A percentile compares a stretch with the other conserved stretches of the same genome.
phyloP scores from a whole-genome alignment of 495 filamentous ascomycete species.

The Penicillium ochrochloron region DNA sequence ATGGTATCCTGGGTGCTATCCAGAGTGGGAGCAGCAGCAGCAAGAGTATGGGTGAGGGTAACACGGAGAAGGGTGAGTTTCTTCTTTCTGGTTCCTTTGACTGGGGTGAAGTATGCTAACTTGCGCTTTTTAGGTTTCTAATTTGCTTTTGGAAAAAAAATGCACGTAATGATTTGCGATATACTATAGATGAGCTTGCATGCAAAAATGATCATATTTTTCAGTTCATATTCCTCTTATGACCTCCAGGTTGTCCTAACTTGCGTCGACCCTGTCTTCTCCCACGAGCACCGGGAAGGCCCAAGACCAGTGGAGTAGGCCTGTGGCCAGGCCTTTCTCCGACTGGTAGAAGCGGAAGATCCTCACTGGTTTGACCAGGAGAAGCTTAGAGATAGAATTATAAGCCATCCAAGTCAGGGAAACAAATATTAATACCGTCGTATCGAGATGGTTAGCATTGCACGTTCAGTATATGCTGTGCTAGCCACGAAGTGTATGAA shows the following conservation, averaged over 20 bases:
- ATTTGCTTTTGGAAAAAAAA: neutral
- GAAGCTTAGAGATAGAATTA: no score
- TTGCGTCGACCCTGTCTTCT: neutral
- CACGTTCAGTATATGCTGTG: neutral
- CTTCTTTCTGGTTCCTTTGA: neutral
- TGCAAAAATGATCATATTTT: neutral
- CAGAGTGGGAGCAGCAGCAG: slow-evolving; percentile 86
- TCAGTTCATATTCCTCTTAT: neutral
- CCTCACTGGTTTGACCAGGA: no score
- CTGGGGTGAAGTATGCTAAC: neutral
- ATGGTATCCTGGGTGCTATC: slow-evolving; percentile 89
- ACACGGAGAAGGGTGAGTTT: slow-evolving; percentile 65
- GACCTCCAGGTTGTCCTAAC: neutral
- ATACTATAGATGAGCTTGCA: slow-evolving; percentile 6
- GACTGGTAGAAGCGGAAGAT: no score
- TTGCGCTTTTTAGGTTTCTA: slow-evolving; percentile 24
- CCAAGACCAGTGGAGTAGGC: neutral
- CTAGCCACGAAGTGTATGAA: neutral
- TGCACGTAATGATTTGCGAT: slow-evolving; percentile 2
- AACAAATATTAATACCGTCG: no score
- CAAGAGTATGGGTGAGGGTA: slow-evolving; percentile 84
- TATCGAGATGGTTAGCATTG: neutral
- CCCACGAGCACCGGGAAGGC: neutral
- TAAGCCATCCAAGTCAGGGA: no score
- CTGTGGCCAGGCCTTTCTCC: no score